Base-by-base conservation (phyloP, 1,284 basidiomycete species). In the Boletus smithii region DNA sequence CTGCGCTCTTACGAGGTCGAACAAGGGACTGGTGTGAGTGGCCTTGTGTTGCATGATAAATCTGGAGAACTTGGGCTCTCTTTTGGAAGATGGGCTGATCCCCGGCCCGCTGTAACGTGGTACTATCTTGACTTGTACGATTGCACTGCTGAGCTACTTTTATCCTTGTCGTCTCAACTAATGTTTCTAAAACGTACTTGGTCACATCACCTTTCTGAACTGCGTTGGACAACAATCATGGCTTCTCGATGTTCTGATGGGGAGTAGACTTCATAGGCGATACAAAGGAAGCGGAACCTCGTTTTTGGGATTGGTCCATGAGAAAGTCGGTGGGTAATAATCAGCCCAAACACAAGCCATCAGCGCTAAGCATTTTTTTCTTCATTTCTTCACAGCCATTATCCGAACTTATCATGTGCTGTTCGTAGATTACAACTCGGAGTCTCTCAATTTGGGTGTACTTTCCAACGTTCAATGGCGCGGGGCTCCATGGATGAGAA, bases 401-500 rank as follows among this genome's bases (percentile, higher is more conserved):
- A 18, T 32, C 20, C 30, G 48, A 50, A 42, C 16, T n/a, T n/a
- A n/a, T n/a, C 8, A 18, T 34, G 10, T 50, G 13, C 35, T 31
- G 9, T 33, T 8, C 22, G 23, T 11, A n/a, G n/a, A n/a, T n/a
- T n/a, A n/a, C n/a, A n/a, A n/a, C n/a, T n/a, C n/a, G 31, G 33
- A 29, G 7, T 16, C 4, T 24, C 51, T 44, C 30, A 14, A 46
- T 52, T 58, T 35, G 32, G 55, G 22, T 18, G 24, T 20, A 2
- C 33, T 24, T 48, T 41, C 23, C 22, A 23, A 14, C 17, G 8
- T 40, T 32, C 37, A n/a, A n/a, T n/a, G n/a, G n/a, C n/a, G n/a
- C n/a, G n/a, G n/a, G n/a, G 2, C 27, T 9, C 17, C 48, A 14
- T 22, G 33, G 38, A 36, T 52, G 53, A 48, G 45, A 49, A 46